These are phyloP conservation scores for Gossypium rotundifolium DNA, from an alignment of 345 rosid genomes.

Conservation along the genomic window DNA sequence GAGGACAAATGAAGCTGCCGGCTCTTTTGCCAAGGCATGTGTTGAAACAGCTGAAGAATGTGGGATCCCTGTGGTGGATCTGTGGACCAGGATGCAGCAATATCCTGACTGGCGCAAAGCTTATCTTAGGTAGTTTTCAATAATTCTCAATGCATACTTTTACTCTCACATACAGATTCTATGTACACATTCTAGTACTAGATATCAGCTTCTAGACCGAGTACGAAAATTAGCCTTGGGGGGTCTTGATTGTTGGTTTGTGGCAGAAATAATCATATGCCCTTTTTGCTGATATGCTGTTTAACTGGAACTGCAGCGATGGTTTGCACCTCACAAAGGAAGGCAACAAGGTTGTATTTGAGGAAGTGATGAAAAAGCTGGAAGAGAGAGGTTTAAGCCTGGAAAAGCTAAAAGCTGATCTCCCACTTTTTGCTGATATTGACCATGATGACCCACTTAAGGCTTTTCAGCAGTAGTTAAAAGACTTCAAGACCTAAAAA, in stretches of 20 bases:
- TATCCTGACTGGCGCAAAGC: constrained; percentile 50
- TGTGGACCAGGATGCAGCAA: constrained; percentile 83
- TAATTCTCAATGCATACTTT: not conserved
- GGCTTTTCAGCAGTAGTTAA: constrained; percentile 34
- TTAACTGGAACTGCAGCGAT: constrained; percentile 41
- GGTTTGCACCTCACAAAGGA: constrained; percentile 60
- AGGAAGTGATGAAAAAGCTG: constrained; percentile 61
- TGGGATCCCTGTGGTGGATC: constrained; percentile 46
- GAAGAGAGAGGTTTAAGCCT: constrained; percentile 42
- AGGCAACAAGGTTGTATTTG: constrained; percentile 67
- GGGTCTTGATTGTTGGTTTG: not conserved
- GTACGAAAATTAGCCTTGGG: not conserved
- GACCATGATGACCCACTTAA: constrained; percentile 60
- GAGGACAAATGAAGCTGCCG: constrained; percentile 87
- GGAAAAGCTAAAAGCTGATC: constrained; percentile 53
- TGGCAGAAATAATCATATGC: not conserved
- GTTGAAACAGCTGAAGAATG: constrained; percentile 46
- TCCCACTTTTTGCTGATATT: constrained; percentile 51
- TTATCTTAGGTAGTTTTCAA: constrained; percentile 43
- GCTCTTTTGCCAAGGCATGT: constrained; percentile 64
- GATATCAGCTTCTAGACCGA: not conserved
- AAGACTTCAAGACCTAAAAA: not conserved
- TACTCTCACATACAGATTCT: not conserved
- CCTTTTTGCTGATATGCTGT: not conserved
- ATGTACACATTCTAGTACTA: not conserved